A percentile compares a stretch with the other conserved stretches of the same genome.
phyloP scores from a whole-genome alignment of 768 basidiomycete species.

The Hygrocybe punicea region DNA sequence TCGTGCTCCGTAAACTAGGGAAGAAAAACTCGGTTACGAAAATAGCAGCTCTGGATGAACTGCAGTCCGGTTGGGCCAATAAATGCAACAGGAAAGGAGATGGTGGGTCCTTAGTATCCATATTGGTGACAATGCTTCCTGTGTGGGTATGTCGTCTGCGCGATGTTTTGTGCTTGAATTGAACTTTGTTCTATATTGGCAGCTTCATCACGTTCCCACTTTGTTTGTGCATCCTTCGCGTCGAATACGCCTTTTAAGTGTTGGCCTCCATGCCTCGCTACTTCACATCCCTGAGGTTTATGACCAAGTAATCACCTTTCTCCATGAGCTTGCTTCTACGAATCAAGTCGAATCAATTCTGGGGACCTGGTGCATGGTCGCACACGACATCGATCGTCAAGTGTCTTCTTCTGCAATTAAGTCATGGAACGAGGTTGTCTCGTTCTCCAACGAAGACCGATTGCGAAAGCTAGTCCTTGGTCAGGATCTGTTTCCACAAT shows the following conservation, averaged over 20 bases:
- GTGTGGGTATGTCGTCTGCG: constrained; percentile 73
- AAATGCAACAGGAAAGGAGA: constrained; percentile 44
- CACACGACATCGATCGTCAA: constrained; percentile 67
- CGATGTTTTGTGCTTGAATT: neutral
- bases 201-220: constrained; percentile 86
- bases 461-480: constrained; percentile 31
- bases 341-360: constrained; percentile 56
- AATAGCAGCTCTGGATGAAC: constrained; percentile 78
- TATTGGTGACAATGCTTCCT: constrained; percentile 62
- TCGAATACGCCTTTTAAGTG: constrained; percentile 61
- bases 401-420: constrained; percentile 50
- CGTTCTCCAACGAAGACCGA: constrained; percentile 16
- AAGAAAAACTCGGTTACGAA: constrained; percentile 92
- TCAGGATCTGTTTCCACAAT: constrained; percentile 28
- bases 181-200: constrained; percentile 4
- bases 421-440: constrained; percentile 50
- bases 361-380: constrained; percentile 70
- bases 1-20: constrained; percentile 73
- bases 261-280: constrained; percentile 60
- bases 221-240: constrained; percentile 79
- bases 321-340: constrained; percentile 45
- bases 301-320: constrained; percentile 48
- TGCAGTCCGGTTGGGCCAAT: constrained; percentile 66
- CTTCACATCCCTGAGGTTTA: constrained; percentile 52
- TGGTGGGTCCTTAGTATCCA: constrained; percentile 39